phyloP scores from a whole-genome alignment of 306 rosid genomes.

The barrel medic (Medicago truncatula) region MtrunA17r5.0-ANR NC_053044.1:48794501-48795000 shows the following conservation, averaged over 20 bases:
- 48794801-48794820: conserved; percentile 29
- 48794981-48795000: background rate
- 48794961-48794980: background rate
- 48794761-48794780: conserved; percentile 69
- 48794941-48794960: background rate
- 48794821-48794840: conserved; percentile 14
- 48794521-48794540: background rate
- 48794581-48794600: background rate
- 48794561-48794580: too few relatives aligned
- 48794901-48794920: conserved; percentile 19
- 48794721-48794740: background rate
- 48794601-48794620: background rate
- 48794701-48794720: background rate
- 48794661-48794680: background rate
- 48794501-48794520: background rate
- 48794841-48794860: conserved; percentile 8
- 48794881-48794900: conserved; percentile 41
- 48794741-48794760: conserved; percentile 36
- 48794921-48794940: background rate
- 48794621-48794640: background rate
- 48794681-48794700: background rate
- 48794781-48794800: conserved; percentile 14
- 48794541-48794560: background rate
- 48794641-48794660: background rate
- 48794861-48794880: conserved; percentile 3